phyloP scores from a whole-genome alignment of 139 green algal genomes.

The Eudorina sp. region DNA sequence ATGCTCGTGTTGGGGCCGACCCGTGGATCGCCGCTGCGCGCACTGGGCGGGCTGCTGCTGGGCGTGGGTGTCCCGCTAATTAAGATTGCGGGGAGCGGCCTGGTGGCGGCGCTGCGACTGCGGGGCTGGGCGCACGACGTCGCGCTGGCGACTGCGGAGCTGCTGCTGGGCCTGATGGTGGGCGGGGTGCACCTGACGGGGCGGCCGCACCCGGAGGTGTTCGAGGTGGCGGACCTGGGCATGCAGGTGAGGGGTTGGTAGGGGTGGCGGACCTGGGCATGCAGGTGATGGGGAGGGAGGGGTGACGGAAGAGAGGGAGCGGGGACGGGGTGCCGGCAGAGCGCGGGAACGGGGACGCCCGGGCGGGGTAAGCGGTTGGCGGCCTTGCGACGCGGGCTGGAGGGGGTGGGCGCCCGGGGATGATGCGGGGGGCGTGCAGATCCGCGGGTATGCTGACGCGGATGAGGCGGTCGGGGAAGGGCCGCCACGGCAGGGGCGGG shows the following conservation, averaged over 20 bases:
- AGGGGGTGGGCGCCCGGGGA: too few relatives aligned
- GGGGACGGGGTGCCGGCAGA: too few relatives aligned
- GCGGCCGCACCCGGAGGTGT: slow-evolving; percentile 28
- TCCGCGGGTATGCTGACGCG: too few relatives aligned
- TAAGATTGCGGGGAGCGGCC: background rate
- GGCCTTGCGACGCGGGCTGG: too few relatives aligned
- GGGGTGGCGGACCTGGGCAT: background rate
- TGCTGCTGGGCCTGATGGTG: background rate
- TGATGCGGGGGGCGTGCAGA: too few relatives aligned
- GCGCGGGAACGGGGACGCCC: too few relatives aligned
- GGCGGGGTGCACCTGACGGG: slow-evolving; percentile 1
- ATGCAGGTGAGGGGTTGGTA: slow-evolving; percentile 13
- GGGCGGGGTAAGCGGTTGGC: too few relatives aligned
- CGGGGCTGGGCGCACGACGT: background rate
- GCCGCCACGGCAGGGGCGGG: too few relatives aligned
- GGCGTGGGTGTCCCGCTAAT: background rate
- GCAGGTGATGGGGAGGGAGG: background rate
- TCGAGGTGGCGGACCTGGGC: slow-evolving; percentile 18
- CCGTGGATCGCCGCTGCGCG: background rate
- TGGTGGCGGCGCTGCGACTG: background rate
- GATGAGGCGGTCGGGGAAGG: too few relatives aligned
- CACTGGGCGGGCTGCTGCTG: background rate
- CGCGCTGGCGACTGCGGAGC: background rate
- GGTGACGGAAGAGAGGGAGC: background rate
- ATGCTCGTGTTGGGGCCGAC: background rate